Evolutionary conservation across 495 filamentous ascomycete species (phyloP).

Genomic region (Trichoderma parareesei): DNA sequence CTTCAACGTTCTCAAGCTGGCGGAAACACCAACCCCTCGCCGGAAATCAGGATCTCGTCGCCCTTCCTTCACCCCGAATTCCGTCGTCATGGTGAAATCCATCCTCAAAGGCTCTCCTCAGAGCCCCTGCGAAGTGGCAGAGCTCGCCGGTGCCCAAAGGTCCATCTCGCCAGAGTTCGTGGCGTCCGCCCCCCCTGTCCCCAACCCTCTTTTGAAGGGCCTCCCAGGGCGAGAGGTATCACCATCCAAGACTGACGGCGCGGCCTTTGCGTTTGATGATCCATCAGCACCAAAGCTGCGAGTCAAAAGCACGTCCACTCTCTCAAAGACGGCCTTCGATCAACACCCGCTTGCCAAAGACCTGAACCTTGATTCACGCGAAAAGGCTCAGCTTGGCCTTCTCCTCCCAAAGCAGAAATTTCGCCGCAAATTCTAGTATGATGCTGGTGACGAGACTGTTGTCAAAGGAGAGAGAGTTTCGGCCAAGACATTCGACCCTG

Average conservation of each 20-base stretch:
- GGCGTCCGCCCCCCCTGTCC: conserved; percentile 5
- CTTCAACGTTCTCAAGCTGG: not conserved
- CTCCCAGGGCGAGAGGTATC: conserved; percentile 10
- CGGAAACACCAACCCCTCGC: not conserved
- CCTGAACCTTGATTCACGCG: not conserved
- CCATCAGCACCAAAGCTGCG: not conserved
- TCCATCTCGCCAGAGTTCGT: not conserved
- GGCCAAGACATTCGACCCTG: not conserved
- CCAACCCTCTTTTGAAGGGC: not conserved
- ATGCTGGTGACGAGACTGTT: not conserved
- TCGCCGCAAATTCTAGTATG: conserved; percentile 5
- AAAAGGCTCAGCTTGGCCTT: conserved; percentile 10
- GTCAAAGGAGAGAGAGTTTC: not conserved
- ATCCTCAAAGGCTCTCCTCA: conserved; percentile 5
- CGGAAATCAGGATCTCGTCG: not conserved
- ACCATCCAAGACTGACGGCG: conserved; percentile 1
- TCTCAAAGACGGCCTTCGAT: conserved; percentile 3
- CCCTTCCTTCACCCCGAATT: not conserved
- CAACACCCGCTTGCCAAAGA: conserved; percentile 9
- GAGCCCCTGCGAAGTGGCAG: not conserved
- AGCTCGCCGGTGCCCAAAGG: not conserved
- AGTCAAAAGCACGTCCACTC: not conserved
- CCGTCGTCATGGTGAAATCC: not conserved
- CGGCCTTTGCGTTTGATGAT: conserved; percentile 6
- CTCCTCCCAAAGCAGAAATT: conserved; percentile 6